These are phyloP conservation scores for Citeromyces matritensis DNA, from an alignment of 805 yeast genomes.

Conservation along the genomic window DNA sequence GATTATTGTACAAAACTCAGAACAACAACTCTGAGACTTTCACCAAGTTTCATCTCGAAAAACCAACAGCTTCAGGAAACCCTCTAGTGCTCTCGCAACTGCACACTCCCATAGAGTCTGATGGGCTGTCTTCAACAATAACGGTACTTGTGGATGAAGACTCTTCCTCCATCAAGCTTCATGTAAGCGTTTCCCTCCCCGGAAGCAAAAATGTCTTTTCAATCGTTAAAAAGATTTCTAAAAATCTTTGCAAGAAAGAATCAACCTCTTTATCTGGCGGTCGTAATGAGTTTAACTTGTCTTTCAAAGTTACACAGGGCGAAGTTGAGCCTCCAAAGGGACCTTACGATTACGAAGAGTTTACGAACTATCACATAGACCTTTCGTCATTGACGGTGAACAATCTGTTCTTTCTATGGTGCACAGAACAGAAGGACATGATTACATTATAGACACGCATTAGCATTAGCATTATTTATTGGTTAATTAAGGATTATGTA, in stretches of 20 bases:
- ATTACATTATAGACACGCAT: too few relatives aligned
- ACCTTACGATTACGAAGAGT: slow-evolving; percentile 11
- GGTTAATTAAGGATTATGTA: too few relatives aligned
- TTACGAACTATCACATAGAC: slow-evolving; percentile 9
- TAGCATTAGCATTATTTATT: too few relatives aligned
- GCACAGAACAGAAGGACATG: too few relatives aligned
- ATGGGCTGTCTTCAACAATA: too few relatives aligned
- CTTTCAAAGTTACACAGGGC: slow-evolving; percentile 8
- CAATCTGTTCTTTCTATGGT: slow-evolving; percentile 2
- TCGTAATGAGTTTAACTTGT: background rate
- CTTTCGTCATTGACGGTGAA: slow-evolving; percentile 8
- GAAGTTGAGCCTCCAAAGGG: slow-evolving; percentile 10
- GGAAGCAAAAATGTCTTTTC: background rate
- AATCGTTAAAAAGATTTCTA: background rate
- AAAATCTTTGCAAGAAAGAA: slow-evolving; percentile 2
- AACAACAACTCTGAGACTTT: too few relatives aligned
- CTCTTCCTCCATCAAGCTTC: slow-evolving; percentile 8
- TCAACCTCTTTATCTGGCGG: slow-evolving; percentile 2
- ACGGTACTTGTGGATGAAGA: slow-evolving; percentile 11
- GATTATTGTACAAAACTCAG: too few relatives aligned
- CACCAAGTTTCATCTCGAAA: too few relatives aligned
- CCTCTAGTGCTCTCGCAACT: too few relatives aligned
- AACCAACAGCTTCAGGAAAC: too few relatives aligned
- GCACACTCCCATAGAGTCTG: too few relatives aligned
- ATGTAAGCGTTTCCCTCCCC: slow-evolving; percentile 3